A percentile compares a stretch with the other conserved stretches of the same genome.
Conservation (phyloP, 2,329 filamentous ascomycete species). For the Curvularia verruculosa region DNA sequence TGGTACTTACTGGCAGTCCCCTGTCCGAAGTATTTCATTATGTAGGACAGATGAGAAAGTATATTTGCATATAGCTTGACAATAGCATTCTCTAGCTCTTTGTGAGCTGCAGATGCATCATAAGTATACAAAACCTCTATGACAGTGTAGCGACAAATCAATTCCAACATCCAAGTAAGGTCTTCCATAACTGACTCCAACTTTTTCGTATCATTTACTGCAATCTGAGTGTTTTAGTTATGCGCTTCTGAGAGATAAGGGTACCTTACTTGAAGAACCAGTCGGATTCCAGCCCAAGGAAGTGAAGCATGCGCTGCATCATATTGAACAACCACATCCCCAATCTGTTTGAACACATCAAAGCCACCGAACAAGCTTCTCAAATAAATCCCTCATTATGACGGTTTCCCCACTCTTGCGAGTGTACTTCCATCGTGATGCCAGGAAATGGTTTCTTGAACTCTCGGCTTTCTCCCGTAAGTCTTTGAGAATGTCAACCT, state of each 20-base stretch:
- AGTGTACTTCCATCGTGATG: slow-evolving; percentile 22
- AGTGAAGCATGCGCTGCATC: slow-evolving; percentile 43
- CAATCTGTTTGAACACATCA: slow-evolving; percentile 39
- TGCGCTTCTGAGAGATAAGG: neutral
- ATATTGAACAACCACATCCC: slow-evolving; percentile 40
- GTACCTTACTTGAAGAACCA: slow-evolving; percentile 39
- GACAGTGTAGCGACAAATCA: slow-evolving; percentile 19
- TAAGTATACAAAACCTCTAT: slow-evolving; percentile 13
- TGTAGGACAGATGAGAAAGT: neutral
- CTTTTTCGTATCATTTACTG: neutral
- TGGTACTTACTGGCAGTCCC: neutral
- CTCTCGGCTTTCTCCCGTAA: slow-evolving; percentile 17
- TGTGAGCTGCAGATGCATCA: slow-evolving; percentile 3
- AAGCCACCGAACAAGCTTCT: slow-evolving; percentile 36
- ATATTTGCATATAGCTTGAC: neutral
- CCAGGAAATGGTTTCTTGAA: slow-evolving; percentile 13
- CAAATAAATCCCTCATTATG: slow-evolving; percentile 39
- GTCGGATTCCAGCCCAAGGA: slow-evolving; percentile 42
- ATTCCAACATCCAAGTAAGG: slow-evolving; percentile 15
- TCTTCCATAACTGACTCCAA: slow-evolving; percentile 9
- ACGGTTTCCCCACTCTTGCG: slow-evolving; percentile 22
- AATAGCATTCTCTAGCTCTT: neutral
- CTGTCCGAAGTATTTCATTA: neutral
- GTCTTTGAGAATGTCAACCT: slow-evolving; percentile 24
- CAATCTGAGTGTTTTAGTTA: neutral